These are phyloP conservation scores for Aspergillus taichungensis DNA, from an alignment of 495 filamentous ascomycete genomes.

Conservation along the genomic window DNA sequence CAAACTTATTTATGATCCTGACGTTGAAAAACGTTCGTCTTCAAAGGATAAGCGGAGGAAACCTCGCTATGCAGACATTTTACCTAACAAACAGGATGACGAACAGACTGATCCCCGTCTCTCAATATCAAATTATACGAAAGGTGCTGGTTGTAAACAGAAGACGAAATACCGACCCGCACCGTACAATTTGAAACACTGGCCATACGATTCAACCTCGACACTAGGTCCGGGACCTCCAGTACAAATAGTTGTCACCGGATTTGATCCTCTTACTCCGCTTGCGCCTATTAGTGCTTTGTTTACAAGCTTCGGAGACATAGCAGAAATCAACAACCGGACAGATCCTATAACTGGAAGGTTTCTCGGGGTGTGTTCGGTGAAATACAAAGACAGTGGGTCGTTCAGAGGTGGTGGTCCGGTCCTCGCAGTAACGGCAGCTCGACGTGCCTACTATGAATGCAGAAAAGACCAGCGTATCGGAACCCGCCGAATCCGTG, in stretches of 20 bases:
- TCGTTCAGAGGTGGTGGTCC: conserved; percentile 41
- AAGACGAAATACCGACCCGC: conserved; percentile 64
- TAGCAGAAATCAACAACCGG: conserved; percentile 80
- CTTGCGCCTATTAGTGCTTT: conserved; percentile 69
- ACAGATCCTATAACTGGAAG: conserved; percentile 88
- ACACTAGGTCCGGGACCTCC: conserved; percentile 86
- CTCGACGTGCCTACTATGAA: conserved; percentile 56
- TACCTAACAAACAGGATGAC: conserved; percentile 53
- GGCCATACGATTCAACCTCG: conserved; percentile 65
- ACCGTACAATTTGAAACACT: conserved; percentile 70
- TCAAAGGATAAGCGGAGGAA: conserved; percentile 60
- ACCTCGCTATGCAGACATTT: conserved; percentile 63
- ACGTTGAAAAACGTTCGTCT: conserved; percentile 51
- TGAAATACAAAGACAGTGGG: conserved; percentile 73
- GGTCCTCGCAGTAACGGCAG: conserved; percentile 63
- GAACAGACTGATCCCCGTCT: conserved; percentile 71
- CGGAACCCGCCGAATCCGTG: conserved; percentile 61
- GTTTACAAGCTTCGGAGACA: conserved; percentile 81
- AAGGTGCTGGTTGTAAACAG: conserved; percentile 52
- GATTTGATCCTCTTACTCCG: conserved; percentile 81
- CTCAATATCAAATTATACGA: conserved; percentile 50
- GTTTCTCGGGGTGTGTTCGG: conserved; percentile 82
- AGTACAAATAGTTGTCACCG: conserved; percentile 80
- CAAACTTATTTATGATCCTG: conserved; percentile 68
- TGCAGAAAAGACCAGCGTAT: conserved; percentile 62